Evolutionary conservation across 371 early-diverging fungal species (phyloP).

Genomic region (Mucor piriformis): DNA sequence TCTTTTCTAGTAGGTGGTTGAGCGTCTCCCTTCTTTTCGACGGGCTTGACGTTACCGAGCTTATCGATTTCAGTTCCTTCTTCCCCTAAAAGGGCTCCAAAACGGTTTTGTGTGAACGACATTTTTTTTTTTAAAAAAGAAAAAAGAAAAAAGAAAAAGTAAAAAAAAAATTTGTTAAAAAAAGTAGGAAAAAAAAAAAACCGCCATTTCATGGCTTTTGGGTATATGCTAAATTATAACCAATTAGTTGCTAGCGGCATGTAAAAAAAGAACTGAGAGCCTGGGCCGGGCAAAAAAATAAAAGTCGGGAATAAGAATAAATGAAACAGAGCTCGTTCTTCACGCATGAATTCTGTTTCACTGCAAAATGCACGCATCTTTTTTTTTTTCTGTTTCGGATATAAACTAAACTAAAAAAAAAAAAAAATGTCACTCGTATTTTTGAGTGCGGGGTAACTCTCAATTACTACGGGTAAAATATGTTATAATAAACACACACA

Average conservation of each 20-base stretch:
- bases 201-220: conserved; percentile 11
- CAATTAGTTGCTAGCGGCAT: background rate
- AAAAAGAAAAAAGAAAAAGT: background rate
- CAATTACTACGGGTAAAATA: no score
- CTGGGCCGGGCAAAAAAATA: background rate
- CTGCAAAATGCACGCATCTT: background rate
- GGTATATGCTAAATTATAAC: background rate
- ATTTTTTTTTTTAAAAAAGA: conserved; percentile 19
- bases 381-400: no score
- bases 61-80: conserved; percentile 47
- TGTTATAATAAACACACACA: no score
- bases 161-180: background rate
- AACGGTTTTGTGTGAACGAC: conserved; percentile 40
- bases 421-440: no score
- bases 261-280: background rate
- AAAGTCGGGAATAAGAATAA: background rate
- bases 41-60: conserved; percentile 43
- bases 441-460: no score
- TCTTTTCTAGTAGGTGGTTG: conserved; percentile 27
- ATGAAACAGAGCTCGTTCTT: background rate
- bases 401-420: no score
- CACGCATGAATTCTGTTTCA: background rate
- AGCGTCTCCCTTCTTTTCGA: conserved; percentile 29
- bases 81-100: conserved; percentile 38
- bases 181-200: background rate